phyloP scores from a whole-genome alignment of 495 filamentous ascomycete genomes.

The Daldinia vernicosa region DNA sequence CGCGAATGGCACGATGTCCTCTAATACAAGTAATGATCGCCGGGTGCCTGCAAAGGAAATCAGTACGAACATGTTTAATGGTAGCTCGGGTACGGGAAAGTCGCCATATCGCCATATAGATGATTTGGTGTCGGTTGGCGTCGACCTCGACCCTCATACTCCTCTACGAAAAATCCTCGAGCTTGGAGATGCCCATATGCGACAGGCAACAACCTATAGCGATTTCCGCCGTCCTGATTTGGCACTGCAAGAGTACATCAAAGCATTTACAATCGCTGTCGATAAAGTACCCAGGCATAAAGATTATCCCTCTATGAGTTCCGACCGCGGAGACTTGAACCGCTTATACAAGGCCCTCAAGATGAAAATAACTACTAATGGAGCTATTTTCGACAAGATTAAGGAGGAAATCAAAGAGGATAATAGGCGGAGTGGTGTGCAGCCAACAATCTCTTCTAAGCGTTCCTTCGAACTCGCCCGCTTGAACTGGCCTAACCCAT shows the following conservation, averaged over 20 bases:
- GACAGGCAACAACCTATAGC: conserved; percentile 60
- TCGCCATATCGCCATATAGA: conserved; percentile 74
- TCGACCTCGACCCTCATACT: conserved; percentile 54
- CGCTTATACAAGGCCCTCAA: conserved; percentile 59
- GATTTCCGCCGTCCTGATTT: conserved; percentile 62
- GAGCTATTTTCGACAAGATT: conserved; percentile 61
- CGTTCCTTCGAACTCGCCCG: conserved; percentile 2
- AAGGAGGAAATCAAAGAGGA: conserved; percentile 74
- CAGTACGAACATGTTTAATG: background rate
- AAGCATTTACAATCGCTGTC: conserved; percentile 77
- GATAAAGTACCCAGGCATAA: conserved; percentile 77
- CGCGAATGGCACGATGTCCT: conserved; percentile 11
- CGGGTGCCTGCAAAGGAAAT: background rate
- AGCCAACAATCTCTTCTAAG: conserved; percentile 40
- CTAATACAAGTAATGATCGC: background rate
- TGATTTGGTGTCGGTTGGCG: conserved; percentile 66
- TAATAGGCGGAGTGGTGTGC: conserved; percentile 64
- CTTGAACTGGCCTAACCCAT: conserved; percentile 7
- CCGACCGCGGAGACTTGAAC: conserved; percentile 55
- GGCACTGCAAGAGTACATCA: conserved; percentile 74
- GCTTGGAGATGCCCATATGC: conserved; percentile 58
- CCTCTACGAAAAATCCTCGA: conserved; percentile 61
- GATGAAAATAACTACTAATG: conserved; percentile 57
- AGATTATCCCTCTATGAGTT: conserved; percentile 65
- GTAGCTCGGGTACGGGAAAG: conserved; percentile 37